phyloP scores from a whole-genome alignment of 2,329 filamentous ascomycete species.

The Trichoderma arundinaceum region DNA sequence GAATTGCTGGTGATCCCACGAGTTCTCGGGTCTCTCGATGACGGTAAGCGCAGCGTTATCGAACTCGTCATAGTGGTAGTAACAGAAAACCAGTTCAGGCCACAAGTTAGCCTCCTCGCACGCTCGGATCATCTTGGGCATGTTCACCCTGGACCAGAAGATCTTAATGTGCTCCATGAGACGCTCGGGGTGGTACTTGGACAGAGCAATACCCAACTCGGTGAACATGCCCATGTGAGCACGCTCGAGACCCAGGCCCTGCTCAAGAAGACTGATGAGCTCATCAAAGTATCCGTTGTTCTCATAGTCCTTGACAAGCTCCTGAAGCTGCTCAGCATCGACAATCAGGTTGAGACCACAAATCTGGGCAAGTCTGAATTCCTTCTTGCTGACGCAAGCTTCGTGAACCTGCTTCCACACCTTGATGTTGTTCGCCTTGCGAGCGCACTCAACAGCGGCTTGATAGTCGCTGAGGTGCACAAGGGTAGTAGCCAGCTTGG shows the following conservation, averaged over 20 bases:
- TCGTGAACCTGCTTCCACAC: slow-evolving; percentile 99
- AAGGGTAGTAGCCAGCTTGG: slow-evolving; percentile 94
- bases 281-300: slow-evolving; percentile 97
- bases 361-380: slow-evolving; percentile 98
- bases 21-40: slow-evolving; percentile 96
- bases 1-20: slow-evolving; percentile 99
- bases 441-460: slow-evolving; percentile 93
- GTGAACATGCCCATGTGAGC: slow-evolving; percentile 99
- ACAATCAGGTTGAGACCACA: slow-evolving; percentile 98
- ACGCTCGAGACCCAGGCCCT: slow-evolving; percentile 89
- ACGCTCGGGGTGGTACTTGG: slow-evolving; percentile 92
- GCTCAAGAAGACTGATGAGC: slow-evolving; percentile 91
- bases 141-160: slow-evolving; percentile 98
- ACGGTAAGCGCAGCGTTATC: slow-evolving; percentile 97
- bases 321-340: slow-evolving; percentile 91
- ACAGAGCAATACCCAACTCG: slow-evolving; percentile 85
- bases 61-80: slow-evolving; percentile 97
- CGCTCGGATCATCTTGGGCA: slow-evolving; percentile 93
- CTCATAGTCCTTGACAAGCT: slow-evolving; percentile 96
- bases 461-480: slow-evolving; percentile 98
- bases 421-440: slow-evolving; percentile 98
- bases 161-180: slow-evolving; percentile 99
- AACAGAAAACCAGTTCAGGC: slow-evolving; percentile 97
- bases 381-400: slow-evolving; percentile 95
- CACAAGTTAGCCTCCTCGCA: slow-evolving; percentile 95